These are phyloP conservation scores for Fraxinus dipetala DNA, from an alignment of 305 asterid genomes.

Conservation along the genomic window DNA sequence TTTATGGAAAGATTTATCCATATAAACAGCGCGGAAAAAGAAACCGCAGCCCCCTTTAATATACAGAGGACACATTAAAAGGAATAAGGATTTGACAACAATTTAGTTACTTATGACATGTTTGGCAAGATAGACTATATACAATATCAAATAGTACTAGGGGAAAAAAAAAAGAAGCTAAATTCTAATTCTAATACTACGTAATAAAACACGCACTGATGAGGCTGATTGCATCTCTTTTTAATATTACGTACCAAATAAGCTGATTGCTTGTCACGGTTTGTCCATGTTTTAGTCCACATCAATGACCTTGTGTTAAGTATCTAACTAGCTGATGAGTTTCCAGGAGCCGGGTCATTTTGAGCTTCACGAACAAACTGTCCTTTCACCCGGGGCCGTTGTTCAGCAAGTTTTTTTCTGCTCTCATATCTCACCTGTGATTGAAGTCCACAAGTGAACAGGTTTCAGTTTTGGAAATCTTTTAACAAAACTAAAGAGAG, in stretches of 20 bases:
- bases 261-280: slow-evolving; percentile 21
- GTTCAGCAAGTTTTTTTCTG: slow-evolving; percentile 88
- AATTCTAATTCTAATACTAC: neutral
- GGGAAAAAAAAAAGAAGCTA: neutral
- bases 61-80: slow-evolving; percentile 7
- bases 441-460: slow-evolving; percentile 3
- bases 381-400: slow-evolving; percentile 91
- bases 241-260: neutral
- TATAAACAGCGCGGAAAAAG: neutral
- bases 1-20: slow-evolving; percentile 11
- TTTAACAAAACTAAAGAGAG: neutral
- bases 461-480: neutral
- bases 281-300: neutral
- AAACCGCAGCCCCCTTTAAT: slow-evolving; percentile 1
- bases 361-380: slow-evolving; percentile 80
- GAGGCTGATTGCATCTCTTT: neutral
- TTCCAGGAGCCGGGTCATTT: slow-evolving; percentile 44
- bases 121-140: neutral
- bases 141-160: neutral
- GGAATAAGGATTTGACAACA: slow-evolving; percentile 16
- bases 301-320: slow-evolving; percentile 13
- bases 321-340: slow-evolving; percentile 36
- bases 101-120: neutral
- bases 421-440: slow-evolving; percentile 85
- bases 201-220: neutral